phyloP scores from a whole-genome alignment of 768 basidiomycete genomes.

The Tricholoma hemisulphureum region DNA sequence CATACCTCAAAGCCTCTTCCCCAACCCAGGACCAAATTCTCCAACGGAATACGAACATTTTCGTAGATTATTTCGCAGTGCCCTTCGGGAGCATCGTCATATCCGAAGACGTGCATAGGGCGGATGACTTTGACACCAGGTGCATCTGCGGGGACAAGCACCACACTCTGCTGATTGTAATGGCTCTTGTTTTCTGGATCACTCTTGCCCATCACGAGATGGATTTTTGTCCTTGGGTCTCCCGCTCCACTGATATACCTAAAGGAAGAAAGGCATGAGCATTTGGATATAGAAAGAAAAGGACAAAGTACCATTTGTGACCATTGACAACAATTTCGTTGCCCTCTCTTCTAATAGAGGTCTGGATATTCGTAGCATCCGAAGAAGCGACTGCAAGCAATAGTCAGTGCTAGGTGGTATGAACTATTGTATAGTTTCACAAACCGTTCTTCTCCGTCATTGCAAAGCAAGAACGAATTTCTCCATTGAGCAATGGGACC shows the following conservation, averaged over 20 bases:
- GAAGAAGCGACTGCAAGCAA: constrained; percentile 73
- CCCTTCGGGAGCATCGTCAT: constrained; percentile 94
- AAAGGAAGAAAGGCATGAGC: constrained; percentile 1
- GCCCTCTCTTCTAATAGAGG: constrained; percentile 80
- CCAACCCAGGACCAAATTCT: constrained; percentile 87
- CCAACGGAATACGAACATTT: constrained; percentile 85
- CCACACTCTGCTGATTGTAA: constrained; percentile 89
- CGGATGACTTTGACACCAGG: constrained; percentile 87
- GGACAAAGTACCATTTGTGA: constrained; percentile 78
- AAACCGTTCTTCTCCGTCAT: constrained; percentile 95
- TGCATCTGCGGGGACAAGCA: constrained; percentile 86
- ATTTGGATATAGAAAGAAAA: not conserved
- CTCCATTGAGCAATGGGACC: constrained; percentile 80
- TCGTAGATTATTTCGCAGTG: constrained; percentile 96
- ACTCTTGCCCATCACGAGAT: constrained; percentile 94
- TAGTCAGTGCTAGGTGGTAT: constrained; percentile 8
- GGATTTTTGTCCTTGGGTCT: constrained; percentile 84
- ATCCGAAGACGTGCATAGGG: constrained; percentile 93
- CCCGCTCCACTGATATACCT: constrained; percentile 99
- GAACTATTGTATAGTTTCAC: constrained; percentile 6
- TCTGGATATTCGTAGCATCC: constrained; percentile 93
- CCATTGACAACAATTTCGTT: constrained; percentile 91
- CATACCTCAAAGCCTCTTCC: constrained; percentile 89
- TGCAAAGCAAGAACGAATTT: constrained; percentile 91
- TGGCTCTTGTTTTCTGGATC: constrained; percentile 76